phyloP scores from a whole-genome alignment of 805 yeast species.

The Yamadazyma tumulicola region DNA sequence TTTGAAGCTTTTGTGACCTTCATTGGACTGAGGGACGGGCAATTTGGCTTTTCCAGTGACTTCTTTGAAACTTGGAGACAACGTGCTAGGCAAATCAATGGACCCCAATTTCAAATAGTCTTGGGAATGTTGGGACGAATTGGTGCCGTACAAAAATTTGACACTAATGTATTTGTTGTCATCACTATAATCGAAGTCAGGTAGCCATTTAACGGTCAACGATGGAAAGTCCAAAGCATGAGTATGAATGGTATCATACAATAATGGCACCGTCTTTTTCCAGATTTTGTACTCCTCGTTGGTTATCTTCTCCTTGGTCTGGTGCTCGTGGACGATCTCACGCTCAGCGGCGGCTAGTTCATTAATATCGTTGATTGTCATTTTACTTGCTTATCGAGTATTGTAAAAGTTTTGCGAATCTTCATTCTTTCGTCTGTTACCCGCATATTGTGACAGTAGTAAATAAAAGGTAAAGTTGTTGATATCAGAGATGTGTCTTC shows the following conservation, averaged over 20 bases:
- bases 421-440: too few species aligned
- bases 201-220: constrained; percentile 66
- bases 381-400: too few species aligned
- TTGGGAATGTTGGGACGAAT: constrained; percentile 34
- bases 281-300: constrained; percentile 77
- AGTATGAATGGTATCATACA: constrained; percentile 72
- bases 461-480: too few species aligned
- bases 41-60: constrained; percentile 23
- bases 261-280: constrained; percentile 79
- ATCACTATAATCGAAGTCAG: constrained; percentile 34
- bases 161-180: constrained; percentile 29
- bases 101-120: constrained; percentile 46
- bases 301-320: constrained; percentile 55
- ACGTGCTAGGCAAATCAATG: constrained; percentile 47
- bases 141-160: constrained; percentile 48
- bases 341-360: constrained; percentile 27
- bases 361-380: constrained; percentile 7
- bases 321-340: constrained; percentile 43
- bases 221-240: constrained; percentile 69
- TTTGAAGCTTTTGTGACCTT: constrained; percentile 32
- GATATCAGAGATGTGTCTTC: too few species aligned
- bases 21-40: constrained; percentile 20
- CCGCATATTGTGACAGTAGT: too few species aligned
- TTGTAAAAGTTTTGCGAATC: too few species aligned
- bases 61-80: constrained; percentile 32